Conservation (phyloP, 495 filamentous ascomycete species). For the Penicillium parvum region DNA sequence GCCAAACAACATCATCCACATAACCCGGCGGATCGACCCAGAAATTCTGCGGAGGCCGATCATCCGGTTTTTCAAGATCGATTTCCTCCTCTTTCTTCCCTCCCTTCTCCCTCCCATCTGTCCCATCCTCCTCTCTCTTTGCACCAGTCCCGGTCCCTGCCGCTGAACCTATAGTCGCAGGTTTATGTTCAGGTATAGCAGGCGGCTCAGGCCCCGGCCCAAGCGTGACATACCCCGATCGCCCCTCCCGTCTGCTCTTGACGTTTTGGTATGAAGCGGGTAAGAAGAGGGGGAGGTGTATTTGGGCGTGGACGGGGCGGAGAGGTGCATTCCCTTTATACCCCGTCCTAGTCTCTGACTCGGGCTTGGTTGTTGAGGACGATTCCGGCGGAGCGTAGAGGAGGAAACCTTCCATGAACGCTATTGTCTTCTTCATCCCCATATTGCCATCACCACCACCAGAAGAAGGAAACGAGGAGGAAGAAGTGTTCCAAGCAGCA, state of each 20-base stretch:
- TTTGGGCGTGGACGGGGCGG: slow-evolving; percentile 43
- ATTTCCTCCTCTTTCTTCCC: slow-evolving; percentile 13
- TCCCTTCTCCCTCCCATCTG: neutral
- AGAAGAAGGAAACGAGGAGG: too few relatives aligned
- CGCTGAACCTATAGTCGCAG: too few relatives aligned
- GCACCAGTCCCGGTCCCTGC: too few relatives aligned
- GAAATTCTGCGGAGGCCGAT: slow-evolving; percentile 63
- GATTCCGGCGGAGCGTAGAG: slow-evolving; percentile 55
- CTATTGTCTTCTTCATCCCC: slow-evolving; percentile 22
- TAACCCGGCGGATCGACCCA: slow-evolving; percentile 94
- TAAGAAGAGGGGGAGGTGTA: slow-evolving; percentile 75
- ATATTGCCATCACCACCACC: too few relatives aligned
- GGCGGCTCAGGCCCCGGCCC: slow-evolving; percentile 36
- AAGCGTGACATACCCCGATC: slow-evolving; percentile 82
- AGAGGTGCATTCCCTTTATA: slow-evolving; percentile 19
- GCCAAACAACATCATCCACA: slow-evolving; percentile 94
- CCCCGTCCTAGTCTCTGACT: slow-evolving; percentile 7
- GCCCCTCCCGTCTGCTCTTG: slow-evolving; percentile 61
- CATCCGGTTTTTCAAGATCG: slow-evolving; percentile 36
- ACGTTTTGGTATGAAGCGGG: slow-evolving; percentile 56
- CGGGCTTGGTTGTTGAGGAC: too few relatives aligned
- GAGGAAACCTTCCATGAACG: slow-evolving; percentile 79
- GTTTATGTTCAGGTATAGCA: too few relatives aligned
- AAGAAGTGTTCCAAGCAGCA: too few relatives aligned
- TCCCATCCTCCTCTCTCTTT: too few relatives aligned